Percentiles rank a stretch among this genome's conserved stretches.
Conservation (phyloP, 805 yeast genomes). For the Candida vartiovaarae region DNA sequence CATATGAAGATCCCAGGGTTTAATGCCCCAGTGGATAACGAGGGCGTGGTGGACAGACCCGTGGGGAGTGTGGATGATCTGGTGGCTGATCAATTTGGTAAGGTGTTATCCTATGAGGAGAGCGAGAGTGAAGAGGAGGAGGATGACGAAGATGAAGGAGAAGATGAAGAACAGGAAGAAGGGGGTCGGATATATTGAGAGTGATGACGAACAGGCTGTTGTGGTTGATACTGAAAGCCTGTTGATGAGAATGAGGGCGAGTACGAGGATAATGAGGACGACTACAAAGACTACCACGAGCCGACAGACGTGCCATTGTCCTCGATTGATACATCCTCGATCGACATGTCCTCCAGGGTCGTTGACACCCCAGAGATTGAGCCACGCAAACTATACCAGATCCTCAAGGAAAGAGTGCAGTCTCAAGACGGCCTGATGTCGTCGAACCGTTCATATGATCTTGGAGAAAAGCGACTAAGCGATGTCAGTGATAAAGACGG, state of each 20-base stretch:
- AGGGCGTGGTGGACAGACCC: slow-evolving; percentile 23
- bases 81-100: slow-evolving; percentile 25
- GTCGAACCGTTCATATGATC: slow-evolving; percentile 21
- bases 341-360: slow-evolving; percentile 8
- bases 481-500: not conserved
- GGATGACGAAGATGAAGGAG: slow-evolving; percentile 16
- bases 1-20: slow-evolving; percentile 51
- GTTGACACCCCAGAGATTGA: slow-evolving; percentile 8
- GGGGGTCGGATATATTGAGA: not conserved
- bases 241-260: slow-evolving; percentile 1
- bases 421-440: slow-evolving; percentile 9
- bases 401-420: slow-evolving; percentile 16
- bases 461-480: slow-evolving; percentile 11
- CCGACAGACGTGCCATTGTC: slow-evolving; percentile 21
- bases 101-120: slow-evolving; percentile 23
- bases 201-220: not conserved
- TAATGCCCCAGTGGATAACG: slow-evolving; percentile 36
- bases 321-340: slow-evolving; percentile 2
- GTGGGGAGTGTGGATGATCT: slow-evolving; percentile 9
- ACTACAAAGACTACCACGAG: slow-evolving; percentile 15
- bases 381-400: slow-evolving; percentile 20
- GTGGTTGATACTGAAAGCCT: slow-evolving; percentile 15
- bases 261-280: slow-evolving; percentile 16
- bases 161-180: slow-evolving; percentile 5
- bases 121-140: slow-evolving; percentile 16